phyloP scores from a whole-genome alignment of 805 yeast genomes.

The Clavispora vitiphila region DNA sequence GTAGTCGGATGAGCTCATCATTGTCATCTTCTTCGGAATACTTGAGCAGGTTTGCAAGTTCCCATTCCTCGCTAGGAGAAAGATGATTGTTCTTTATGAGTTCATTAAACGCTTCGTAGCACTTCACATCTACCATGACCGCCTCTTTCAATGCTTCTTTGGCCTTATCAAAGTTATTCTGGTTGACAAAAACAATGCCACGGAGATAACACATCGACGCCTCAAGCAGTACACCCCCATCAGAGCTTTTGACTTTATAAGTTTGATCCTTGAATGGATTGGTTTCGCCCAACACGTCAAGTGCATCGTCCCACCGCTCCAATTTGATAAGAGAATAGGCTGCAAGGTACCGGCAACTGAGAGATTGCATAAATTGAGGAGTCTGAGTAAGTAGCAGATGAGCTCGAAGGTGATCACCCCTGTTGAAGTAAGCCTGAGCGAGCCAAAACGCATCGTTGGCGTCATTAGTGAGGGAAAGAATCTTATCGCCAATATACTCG shows the following conservation, averaged over 20 bases:
- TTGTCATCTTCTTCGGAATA: conserved; percentile 75
- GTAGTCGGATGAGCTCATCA: conserved; percentile 68
- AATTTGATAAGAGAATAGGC: conserved; percentile 69
- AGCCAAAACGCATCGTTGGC: conserved; percentile 96
- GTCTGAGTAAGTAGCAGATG: conserved; percentile 59
- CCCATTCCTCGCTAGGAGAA: conserved; percentile 87
- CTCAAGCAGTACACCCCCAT: conserved; percentile 83
- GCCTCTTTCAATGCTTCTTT: conserved; percentile 87
- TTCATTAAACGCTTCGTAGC: conserved; percentile 88
- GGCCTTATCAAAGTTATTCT: conserved; percentile 80
- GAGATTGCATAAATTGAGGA: conserved; percentile 51
- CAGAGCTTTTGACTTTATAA: conserved; percentile 45
- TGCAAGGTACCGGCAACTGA: conserved; percentile 76
- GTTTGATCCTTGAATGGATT: conserved; percentile 59
- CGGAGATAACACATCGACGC: conserved; percentile 82
- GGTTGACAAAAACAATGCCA: conserved; percentile 77
- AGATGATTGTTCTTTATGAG: conserved; percentile 66
- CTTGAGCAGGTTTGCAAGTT: conserved; percentile 55
- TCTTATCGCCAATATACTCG: conserved; percentile 86
- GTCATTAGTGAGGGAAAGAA: conserved; percentile 75
- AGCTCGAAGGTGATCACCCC: conserved; percentile 76
- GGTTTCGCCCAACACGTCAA: conserved; percentile 76
- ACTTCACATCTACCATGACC: conserved; percentile 78
- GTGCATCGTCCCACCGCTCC: conserved; percentile 82
- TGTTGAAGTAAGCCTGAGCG: conserved; percentile 79